phyloP scores from a whole-genome alignment of 2,329 filamentous ascomycete genomes.

The Pseudomassariella vexata region DNA sequence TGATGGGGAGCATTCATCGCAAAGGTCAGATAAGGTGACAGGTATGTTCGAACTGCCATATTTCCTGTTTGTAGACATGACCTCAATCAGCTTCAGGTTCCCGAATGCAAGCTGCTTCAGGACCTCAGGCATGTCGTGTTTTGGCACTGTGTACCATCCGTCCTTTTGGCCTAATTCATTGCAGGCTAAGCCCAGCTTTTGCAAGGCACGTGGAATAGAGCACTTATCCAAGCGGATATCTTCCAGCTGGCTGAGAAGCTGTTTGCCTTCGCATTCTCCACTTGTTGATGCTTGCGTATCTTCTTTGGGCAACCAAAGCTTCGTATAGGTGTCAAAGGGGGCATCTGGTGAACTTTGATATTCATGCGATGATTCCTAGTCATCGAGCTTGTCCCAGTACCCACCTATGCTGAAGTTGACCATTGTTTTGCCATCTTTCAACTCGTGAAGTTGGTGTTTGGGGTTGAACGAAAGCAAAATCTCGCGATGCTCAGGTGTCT shows the following conservation, averaged over 20 bases:
- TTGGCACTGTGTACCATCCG: conserved; percentile 1
- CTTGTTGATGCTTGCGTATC: too few species aligned
- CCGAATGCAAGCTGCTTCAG: conserved; percentile 1
- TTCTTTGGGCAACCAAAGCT: too few species aligned
- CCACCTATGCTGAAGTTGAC: conserved; percentile 5
- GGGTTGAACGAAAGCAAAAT: conserved; percentile 14
- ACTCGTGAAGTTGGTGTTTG: conserved; percentile 11
- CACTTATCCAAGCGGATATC: background rate
- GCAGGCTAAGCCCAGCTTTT: background rate
- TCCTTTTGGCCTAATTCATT: too few species aligned
- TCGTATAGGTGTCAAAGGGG: too few species aligned
- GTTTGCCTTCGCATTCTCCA: too few species aligned
- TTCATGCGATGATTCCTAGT: too few species aligned
- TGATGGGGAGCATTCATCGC: too few species aligned
- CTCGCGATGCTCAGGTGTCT: conserved; percentile 26
- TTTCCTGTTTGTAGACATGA: background rate
- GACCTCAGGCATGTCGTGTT: background rate
- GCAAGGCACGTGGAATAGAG: too few species aligned
- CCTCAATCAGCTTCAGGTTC: background rate
- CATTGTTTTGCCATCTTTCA: background rate
- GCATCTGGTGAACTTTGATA: too few species aligned
- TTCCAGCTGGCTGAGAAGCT: background rate
- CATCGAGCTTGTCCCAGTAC: conserved; percentile 9
- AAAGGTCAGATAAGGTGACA: background rate
- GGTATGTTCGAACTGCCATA: background rate